Conservation (phyloP, 257 asterid species). For the Striga asiatica region DNA sequence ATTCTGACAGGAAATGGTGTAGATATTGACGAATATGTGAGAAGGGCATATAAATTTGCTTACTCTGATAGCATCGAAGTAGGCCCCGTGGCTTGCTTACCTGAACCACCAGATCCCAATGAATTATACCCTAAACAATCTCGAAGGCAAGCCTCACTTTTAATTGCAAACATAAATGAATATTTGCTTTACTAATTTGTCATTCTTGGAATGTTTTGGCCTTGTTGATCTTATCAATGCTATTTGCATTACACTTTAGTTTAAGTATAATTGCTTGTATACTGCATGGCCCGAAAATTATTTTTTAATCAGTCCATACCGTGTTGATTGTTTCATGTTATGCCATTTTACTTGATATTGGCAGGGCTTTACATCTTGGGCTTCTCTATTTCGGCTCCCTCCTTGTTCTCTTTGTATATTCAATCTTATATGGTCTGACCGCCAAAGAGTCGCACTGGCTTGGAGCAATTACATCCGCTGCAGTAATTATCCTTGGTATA, state of each 20-base stretch:
- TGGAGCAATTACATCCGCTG: constrained; percentile 94
- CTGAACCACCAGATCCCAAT: constrained; percentile 96
- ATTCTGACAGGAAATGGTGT: constrained; percentile 73
- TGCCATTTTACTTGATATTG: constrained; percentile 17
- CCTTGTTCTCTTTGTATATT: constrained; percentile 77
- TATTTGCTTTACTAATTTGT: not conserved
- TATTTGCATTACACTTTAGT: not conserved
- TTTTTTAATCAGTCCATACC: too few species aligned
- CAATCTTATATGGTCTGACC: constrained; percentile 89
- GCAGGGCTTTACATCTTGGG: constrained; percentile 97
- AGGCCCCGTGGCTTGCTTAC: constrained; percentile 92
- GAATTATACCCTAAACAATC: constrained; percentile 94
- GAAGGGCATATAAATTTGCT: constrained; percentile 94
- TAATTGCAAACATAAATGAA: constrained; percentile 9
- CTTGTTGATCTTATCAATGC: not conserved
- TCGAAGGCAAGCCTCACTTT: constrained; percentile 47
- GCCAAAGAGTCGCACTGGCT: constrained; percentile 98
- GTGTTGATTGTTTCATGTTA: not conserved
- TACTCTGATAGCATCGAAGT: constrained; percentile 95
- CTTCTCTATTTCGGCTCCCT: constrained; percentile 93
- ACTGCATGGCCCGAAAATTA: too few species aligned
- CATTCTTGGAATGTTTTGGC: not conserved
- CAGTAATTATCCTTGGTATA: constrained; percentile 91
- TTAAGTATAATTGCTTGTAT: too few species aligned
- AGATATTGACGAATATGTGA: constrained; percentile 92